A percentile compares a stretch with the other conserved stretches of the same genome.
phyloP scores from a whole-genome alignment of 202 grass and related monocot genomes.

The Carex arenaria region DNA sequence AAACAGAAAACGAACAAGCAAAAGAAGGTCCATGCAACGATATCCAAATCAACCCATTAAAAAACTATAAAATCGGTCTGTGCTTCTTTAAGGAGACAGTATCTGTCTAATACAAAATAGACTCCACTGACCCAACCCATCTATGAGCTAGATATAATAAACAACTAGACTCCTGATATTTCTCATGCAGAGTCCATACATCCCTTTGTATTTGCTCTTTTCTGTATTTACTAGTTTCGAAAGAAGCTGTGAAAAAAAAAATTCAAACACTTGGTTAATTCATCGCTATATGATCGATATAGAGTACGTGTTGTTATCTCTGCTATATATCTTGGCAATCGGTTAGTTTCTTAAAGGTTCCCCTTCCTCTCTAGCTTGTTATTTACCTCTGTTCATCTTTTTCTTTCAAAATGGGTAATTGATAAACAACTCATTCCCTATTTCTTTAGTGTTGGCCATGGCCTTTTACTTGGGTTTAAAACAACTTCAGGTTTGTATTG shows the following conservation, averaged over 20 bases:
- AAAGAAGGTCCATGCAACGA: not conserved
- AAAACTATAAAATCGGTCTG: not conserved
- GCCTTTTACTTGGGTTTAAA: not conserved
- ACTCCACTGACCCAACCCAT: not conserved
- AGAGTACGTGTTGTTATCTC: not conserved
- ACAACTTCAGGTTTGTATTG: not conserved
- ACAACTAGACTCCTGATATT: not conserved
- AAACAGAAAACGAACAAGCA: not conserved
- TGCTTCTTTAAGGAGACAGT: constrained; percentile 14
- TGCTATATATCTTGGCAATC: not conserved
- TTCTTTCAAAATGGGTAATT: not conserved
- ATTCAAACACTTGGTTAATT: not conserved
- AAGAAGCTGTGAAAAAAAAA: not conserved
- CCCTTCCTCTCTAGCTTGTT: not conserved
- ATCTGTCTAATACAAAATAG: not conserved
- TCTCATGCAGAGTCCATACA: not conserved
- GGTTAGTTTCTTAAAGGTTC: not conserved
- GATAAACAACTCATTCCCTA: not conserved
- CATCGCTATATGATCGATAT: not conserved
- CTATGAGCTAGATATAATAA: not conserved
- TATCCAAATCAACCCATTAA: not conserved
- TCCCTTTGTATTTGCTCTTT: not conserved
- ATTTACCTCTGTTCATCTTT: not conserved
- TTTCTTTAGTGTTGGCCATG: not conserved
- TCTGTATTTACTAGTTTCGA: not conserved